Conservation (phyloP, 2,329 filamentous ascomycete species). For the Fusarium metavorans region DNA sequence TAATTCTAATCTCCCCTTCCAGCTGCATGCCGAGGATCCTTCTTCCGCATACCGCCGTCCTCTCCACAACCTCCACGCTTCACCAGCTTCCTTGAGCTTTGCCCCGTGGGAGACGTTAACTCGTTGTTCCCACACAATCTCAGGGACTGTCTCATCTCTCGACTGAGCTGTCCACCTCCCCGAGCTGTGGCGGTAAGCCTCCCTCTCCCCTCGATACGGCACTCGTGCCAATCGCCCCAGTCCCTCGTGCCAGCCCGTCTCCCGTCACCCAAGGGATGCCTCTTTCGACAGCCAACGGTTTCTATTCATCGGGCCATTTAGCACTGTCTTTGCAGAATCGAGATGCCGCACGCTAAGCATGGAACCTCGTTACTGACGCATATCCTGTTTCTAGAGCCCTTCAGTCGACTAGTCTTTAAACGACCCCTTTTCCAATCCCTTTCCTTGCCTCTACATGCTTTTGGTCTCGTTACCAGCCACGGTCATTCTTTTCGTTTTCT, state of each 20-base stretch:
- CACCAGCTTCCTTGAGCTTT: constrained; percentile 56
- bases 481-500: constrained; percentile 67
- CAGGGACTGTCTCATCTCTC: constrained; percentile 61
- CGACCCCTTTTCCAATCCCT: constrained; percentile 59
- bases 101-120: constrained; percentile 72
- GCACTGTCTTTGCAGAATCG: constrained; percentile 38
- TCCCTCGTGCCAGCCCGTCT: constrained; percentile 43
- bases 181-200: constrained; percentile 66
- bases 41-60: constrained; percentile 50
- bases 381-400: constrained; percentile 54
- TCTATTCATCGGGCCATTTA: constrained; percentile 17
- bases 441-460: constrained; percentile 56
- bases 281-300: constrained; percentile 5
- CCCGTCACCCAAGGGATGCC: constrained; percentile 47
- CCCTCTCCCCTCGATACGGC: constrained; percentile 40
- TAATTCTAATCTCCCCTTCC: constrained; percentile 45
- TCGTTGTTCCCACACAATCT: constrained; percentile 69
- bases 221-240: constrained; percentile 36
- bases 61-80: constrained; percentile 57
- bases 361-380: constrained; percentile 49
- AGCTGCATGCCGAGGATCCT: constrained; percentile 54
- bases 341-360: constrained; percentile 36
- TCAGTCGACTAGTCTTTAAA: constrained; percentile 61
- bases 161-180: constrained; percentile 52
- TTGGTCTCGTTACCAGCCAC: constrained; percentile 62